Evolutionary conservation across 495 filamentous ascomycete genomes (phyloP), one percentile per base, ranked within the genome.

Genomic region (Tuber indicum): DNA sequence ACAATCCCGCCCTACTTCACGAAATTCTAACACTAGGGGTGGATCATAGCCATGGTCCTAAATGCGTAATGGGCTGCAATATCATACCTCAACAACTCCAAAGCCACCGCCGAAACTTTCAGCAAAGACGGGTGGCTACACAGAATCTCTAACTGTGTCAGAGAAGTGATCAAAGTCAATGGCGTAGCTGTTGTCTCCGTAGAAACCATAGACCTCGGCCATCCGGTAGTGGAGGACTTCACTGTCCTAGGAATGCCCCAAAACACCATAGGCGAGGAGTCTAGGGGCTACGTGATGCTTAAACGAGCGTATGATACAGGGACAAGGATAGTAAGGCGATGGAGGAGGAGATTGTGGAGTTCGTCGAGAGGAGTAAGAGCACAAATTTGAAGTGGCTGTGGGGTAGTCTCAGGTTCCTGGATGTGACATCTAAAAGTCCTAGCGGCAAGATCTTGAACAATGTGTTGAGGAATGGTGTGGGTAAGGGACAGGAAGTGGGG

Each of bases 361-460:
- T 89, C 83, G 90, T 92, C 43, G 87, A 87, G 84, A 85, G 88
- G 79, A 88, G 87, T 74, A 91, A 90, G 83, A 87, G 76, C 0
- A 76, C 88, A 16, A 86, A 88, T 82, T 86, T 90, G 75, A 93
- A 92, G 84, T 91, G 89, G 88, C 82, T 92, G n/a, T 86, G 86
- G 75, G 90, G 85, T 6, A 93, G 94, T 8, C 87, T 97, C 14
- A 88, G 91, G 81, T 98, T 98, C 81, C 83, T 91, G 39, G 89
- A 91, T 75, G 85, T 82, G 49, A 88, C 98, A 75, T 94, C 95
- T 32, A 97, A 97, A 87, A 96, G 92, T 80, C 92, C 95, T 0
- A 94, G 91, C 83, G 94, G 94, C 19, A 97, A 98, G 90, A 97
- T 98, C 79, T 83, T 98, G 82, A 86, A 94, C 62, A 87, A 93